Conservation (phyloP, 2,329 filamentous ascomycete species). For the Colletotrichum sp. region DNA sequence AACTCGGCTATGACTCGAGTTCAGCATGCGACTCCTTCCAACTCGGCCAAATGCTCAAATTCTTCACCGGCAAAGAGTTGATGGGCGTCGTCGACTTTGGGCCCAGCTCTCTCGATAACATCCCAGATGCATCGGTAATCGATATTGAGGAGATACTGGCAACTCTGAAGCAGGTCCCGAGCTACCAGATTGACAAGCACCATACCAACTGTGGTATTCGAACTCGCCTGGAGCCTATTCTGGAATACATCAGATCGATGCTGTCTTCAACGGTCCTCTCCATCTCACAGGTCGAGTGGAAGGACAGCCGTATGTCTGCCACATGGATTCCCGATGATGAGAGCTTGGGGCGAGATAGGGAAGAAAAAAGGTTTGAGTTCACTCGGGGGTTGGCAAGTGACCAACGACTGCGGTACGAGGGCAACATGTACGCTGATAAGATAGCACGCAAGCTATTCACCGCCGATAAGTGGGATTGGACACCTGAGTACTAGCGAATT, state of each 20-base stretch:
- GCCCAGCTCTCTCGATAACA: constrained; percentile 46
- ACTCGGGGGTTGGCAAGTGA: constrained; percentile 56
- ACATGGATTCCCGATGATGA: constrained; percentile 42
- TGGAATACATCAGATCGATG: constrained; percentile 68
- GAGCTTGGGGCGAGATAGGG: background rate
- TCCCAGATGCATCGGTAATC: constrained; percentile 58
- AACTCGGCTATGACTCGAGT: constrained; percentile 76
- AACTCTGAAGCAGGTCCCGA: constrained; percentile 68
- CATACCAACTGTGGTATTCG: constrained; percentile 77
- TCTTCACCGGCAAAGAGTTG: constrained; percentile 67
- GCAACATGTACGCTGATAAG: constrained; percentile 53
- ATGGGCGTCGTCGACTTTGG: constrained; percentile 64
- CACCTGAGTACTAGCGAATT: constrained; percentile 42
- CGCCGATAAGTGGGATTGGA: constrained; percentile 65
- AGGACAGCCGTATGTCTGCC: constrained; percentile 38
- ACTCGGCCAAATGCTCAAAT: constrained; percentile 78
- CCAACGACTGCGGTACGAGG: constrained; percentile 53
- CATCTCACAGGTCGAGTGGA: constrained; percentile 52
- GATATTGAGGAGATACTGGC: constrained; percentile 67
- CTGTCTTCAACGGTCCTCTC: constrained; percentile 51
- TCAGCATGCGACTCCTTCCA: constrained; percentile 78
- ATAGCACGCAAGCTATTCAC: constrained; percentile 61
- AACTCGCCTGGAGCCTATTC: constrained; percentile 66
- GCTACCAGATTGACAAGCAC: constrained; percentile 76
- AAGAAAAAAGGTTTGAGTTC: constrained; percentile 47